phyloP scores from a whole-genome alignment of 176 grass and related monocot species.

The Carex parvula region DNA sequence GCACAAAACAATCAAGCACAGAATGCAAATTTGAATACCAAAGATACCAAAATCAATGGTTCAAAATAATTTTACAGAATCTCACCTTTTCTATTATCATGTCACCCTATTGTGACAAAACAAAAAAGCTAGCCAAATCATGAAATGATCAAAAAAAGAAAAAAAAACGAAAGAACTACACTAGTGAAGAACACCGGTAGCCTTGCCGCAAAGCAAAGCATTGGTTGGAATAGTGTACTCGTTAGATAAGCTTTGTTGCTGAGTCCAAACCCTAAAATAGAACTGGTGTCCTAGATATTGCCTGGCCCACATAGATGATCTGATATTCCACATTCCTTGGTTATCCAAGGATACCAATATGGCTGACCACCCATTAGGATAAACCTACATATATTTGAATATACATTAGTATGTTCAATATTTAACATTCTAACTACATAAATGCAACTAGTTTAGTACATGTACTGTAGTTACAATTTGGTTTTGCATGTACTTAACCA shows the following conservation, averaged over 20 bases:
- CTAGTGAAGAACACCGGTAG: slow-evolving; percentile 42
- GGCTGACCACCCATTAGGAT: slow-evolving; percentile 84
- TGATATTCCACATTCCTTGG: slow-evolving; percentile 89
- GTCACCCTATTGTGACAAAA: slow-evolving; percentile 26
- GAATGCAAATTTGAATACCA: neutral
- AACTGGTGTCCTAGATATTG: slow-evolving; percentile 84
- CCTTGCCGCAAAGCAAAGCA: slow-evolving; percentile 63
- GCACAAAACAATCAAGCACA: neutral
- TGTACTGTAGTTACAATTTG: neutral
- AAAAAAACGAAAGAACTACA: neutral
- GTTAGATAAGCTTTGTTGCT: slow-evolving; percentile 60
- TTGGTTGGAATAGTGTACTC: slow-evolving; percentile 75
- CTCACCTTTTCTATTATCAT: slow-evolving; percentile 12
- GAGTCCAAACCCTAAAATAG: slow-evolving; percentile 76
- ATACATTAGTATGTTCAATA: neutral
- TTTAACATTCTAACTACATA: slow-evolving; percentile 1
- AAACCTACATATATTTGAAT: slow-evolving; percentile 44
- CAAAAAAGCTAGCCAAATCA: neutral
- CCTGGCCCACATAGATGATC: slow-evolving; percentile 62
- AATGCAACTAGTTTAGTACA: neutral
- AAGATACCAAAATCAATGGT: neutral
- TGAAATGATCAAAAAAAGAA: neutral
- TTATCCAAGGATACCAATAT: slow-evolving; percentile 91
- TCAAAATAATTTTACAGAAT: slow-evolving; percentile 18
- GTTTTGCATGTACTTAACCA: neutral